Base-by-base conservation (phyloP, 768 basidiomycete species). In the Termitomyces sp. region DNA sequence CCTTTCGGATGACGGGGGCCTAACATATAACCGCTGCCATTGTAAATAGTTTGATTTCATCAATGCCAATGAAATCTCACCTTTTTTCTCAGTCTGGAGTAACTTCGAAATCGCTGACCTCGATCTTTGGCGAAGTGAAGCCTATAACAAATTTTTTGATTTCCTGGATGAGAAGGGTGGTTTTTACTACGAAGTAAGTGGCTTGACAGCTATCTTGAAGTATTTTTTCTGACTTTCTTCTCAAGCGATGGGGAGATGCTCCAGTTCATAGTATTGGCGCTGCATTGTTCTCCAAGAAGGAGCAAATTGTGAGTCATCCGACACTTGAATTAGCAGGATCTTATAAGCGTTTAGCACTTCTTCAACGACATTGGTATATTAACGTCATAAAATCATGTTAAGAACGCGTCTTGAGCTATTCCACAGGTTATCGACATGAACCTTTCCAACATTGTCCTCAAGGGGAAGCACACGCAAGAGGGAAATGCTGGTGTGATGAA, bases 381-480 rank as follows among this genome's bases (percentile, higher is more conserved):
- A 4, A 23, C 18, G 10, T 44, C 32, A 10, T 23, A 50, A 8
- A 40, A 26, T 18, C 32, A 49, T 54, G 16, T 30, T 20, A 18
- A 35, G 41, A 43, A 18, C 13, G 52, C 23, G 13, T 33, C 33
- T 36, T 57, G 33, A 20, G 0, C 35, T 46, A 26, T 50, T 47
- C 40, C 35, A 51, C 30, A 67, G 67, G 87, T 4, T 98, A 97
- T 70, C 82, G 87, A 36, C 95, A 98, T 66, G 88, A 93, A 65
- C 93, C 94, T 12, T 98, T 98, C 84, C 91, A 94, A 71, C 93
- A 94, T 71, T 94, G 95, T 70, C 88, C 89, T 0, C 83, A 86
- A 72, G 87, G 85, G n/a, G 81, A 78, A n/a, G 70, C 82, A 7
- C 93, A 94, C 73, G 76, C 77, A 52, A 79, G 79, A 60, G 92